Conservation (phyloP, 2,329 filamentous ascomycete genomes). For the Daldinia sp. region DNA sequence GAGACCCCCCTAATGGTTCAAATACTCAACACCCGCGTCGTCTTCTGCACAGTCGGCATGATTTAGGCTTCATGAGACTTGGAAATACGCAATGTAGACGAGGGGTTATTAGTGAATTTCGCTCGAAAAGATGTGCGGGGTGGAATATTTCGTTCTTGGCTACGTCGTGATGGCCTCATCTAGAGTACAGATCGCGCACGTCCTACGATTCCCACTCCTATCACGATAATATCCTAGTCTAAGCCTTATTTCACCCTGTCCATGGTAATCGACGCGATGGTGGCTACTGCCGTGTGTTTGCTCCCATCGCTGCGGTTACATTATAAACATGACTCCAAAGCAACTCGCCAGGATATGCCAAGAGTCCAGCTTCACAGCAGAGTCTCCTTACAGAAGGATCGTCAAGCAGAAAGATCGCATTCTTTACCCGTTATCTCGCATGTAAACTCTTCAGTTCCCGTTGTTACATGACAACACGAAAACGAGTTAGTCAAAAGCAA, state of each 20-base stretch:
- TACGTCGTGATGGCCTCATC: conserved; percentile 30
- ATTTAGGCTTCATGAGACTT: conserved; percentile 11
- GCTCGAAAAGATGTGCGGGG: conserved; percentile 18
- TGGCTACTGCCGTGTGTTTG: not conserved
- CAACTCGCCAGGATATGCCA: conserved; percentile 1
- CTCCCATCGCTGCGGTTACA: not conserved
- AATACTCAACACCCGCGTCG: not conserved
- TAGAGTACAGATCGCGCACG: conserved; percentile 10
- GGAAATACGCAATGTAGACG: conserved; percentile 12
- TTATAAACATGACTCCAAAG: not conserved
- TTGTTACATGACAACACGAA: conserved; percentile 19
- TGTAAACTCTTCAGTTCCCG: conserved; percentile 5
- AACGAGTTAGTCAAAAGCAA: conserved; percentile 13
- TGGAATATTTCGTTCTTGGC: conserved; percentile 21
- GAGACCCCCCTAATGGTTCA: conserved; percentile 17
- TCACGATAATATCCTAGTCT: conserved; percentile 1
- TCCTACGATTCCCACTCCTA: conserved; percentile 9
- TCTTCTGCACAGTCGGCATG: not conserved
- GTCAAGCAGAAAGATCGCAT: conserved; percentile 7
- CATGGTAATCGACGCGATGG: not conserved
- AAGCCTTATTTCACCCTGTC: not conserved
- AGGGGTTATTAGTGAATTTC: conserved; percentile 8
- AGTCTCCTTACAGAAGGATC: conserved; percentile 8
- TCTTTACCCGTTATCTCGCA: conserved; percentile 5
- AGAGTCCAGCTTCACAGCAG: conserved; percentile 14